Conservation (phyloP, 345 rosid genomes). For the Syzygium aqueum region DNA sequence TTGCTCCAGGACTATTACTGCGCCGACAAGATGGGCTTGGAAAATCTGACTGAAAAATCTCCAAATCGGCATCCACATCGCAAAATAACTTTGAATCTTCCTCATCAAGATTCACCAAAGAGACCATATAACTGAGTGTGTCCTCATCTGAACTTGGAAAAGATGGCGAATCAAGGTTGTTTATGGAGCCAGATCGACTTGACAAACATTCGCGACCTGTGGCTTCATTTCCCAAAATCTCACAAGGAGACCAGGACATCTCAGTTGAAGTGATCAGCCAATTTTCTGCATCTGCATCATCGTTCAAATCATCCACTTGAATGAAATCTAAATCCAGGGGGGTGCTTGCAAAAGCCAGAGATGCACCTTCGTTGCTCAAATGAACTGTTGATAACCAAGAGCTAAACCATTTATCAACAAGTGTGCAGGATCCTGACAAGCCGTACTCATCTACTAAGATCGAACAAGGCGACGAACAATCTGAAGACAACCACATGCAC, state of each 20-base stretch:
- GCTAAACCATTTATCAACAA: not conserved
- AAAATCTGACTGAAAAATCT: not conserved
- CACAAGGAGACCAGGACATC: not conserved
- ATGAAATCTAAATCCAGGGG: not conserved
- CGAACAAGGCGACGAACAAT: not conserved
- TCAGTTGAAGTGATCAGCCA: not conserved
- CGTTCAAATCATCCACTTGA: not conserved
- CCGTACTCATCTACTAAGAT: not conserved
- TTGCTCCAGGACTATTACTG: not conserved
- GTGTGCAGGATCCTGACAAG: not conserved
- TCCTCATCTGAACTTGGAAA: not conserved
- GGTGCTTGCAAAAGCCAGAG: not conserved
- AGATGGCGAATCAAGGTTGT: not conserved
- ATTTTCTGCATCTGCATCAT: not conserved
- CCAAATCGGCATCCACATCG: not conserved
- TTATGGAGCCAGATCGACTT: not conserved
- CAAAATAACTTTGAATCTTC: not conserved
- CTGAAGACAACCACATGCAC: constrained; percentile 2
- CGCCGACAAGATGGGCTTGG: not conserved
- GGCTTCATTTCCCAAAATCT: not conserved
- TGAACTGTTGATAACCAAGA: not conserved
- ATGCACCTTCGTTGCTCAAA: not conserved
- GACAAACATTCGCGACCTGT: not conserved
- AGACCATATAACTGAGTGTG: not conserved
- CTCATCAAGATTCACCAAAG: not conserved